These are phyloP conservation scores for Aspergillus bertholletiae DNA, from an alignment of 495 filamentous ascomycete genomes.

Conservation along the genomic window DNA sequence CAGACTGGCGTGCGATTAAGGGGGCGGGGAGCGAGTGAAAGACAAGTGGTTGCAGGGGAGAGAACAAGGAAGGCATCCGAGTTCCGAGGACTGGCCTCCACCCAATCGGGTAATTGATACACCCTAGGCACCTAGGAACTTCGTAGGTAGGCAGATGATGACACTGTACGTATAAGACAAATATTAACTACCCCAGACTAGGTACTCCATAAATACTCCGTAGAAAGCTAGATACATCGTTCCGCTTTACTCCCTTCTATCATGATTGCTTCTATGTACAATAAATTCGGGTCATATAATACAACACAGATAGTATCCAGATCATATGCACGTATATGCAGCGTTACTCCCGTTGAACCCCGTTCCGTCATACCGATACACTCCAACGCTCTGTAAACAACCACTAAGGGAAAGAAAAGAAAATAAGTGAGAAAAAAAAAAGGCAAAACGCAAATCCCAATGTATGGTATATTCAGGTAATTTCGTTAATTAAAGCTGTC, in stretches of 20 bases:
- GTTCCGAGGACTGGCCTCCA: conserved; percentile 1
- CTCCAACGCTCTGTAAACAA: background rate
- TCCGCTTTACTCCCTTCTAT: no score
- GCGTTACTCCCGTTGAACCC: background rate
- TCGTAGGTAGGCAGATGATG: no score
- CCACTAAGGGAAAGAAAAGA: background rate
- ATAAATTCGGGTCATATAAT: background rate
- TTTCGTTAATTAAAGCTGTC: conserved; percentile 11
- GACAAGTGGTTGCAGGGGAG: background rate
- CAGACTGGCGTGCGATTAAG: background rate
- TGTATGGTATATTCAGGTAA: conserved; percentile 4
- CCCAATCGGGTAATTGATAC: conserved; percentile 15
- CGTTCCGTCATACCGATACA: background rate
- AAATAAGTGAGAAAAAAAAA: conserved; percentile 9
- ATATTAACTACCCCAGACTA: no score
- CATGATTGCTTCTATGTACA: background rate
- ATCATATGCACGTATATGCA: conserved; percentile 2
- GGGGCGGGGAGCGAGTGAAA: background rate
- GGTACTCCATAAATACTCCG: no score
- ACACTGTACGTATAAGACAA: no score
- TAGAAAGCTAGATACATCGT: no score
- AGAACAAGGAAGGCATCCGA: background rate
- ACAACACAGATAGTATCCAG: background rate
- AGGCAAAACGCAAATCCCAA: background rate
- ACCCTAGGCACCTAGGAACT: no score